Evolutionary conservation across 306 rosid species (phyloP).

Genomic region (Carpinus fangiana): DNA sequence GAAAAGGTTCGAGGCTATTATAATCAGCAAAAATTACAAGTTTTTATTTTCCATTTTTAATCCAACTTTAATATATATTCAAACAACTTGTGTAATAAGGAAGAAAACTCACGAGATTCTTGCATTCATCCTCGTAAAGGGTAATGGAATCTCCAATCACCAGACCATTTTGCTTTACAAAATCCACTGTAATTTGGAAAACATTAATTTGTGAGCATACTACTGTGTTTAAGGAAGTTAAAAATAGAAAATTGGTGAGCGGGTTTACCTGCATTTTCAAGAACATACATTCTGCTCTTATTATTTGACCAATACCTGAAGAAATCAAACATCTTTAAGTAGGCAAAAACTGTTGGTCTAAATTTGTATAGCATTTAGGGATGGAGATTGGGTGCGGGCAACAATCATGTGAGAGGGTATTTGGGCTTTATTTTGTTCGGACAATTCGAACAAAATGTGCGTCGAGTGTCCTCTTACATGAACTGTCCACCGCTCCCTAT

Average conservation of each 20-base stretch:
- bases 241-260: neutral
- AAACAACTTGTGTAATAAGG: constrained; percentile 11
- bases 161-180: constrained; percentile 45
- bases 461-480: no score
- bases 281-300: constrained; percentile 66
- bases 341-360: neutral
- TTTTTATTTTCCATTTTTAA: neutral
- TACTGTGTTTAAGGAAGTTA: neutral
- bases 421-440: no score
- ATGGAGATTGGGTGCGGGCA: no score
- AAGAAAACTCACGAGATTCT: constrained; percentile 57
- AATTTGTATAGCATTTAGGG: neutral
- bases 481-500: neutral
- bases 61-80: neutral
- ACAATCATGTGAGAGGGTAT: no score
- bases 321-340: neutral
- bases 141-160: constrained; percentile 51
- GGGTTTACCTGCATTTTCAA: constrained; percentile 55
- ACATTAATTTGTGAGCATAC: neutral
- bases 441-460: no score
- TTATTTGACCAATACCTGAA: constrained; percentile 68
- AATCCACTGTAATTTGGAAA: constrained; percentile 45
- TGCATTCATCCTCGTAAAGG: constrained; percentile 51
- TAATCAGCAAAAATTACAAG: neutral
- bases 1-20: constrained; percentile 13